Base-by-base conservation (phyloP, 208 protist genomes). In the Porcisia deanei region DNA sequence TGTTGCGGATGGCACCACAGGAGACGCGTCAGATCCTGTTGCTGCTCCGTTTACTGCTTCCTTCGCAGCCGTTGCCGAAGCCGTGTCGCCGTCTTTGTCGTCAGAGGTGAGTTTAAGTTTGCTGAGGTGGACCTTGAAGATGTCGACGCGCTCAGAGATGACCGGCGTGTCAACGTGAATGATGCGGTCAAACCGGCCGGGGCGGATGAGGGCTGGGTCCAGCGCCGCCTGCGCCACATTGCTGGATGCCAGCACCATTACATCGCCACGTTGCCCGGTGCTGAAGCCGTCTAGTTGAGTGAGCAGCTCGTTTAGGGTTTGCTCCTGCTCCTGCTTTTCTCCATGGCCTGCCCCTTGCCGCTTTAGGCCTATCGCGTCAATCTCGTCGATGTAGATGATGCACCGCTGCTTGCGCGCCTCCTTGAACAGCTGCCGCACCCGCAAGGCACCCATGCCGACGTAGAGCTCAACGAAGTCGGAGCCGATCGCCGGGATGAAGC, bases 301-400 rank as follows among this genome's bases (percentile, higher is more conserved):
- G 5, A 99, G 88, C n/a, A 99, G 86, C 84, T 99, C 97, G 84
- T 99, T 99, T 16, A 99, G 88, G 20, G 98, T 99, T 60, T 99
- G 98, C 84, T 99, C 98, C 66, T 98, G 92, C 83, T 99, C 98
- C 73, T 98, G 97, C 58, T 91, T 95, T 73, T 97, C 96, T 14
- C 91, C 91, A 59, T 88, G 77, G 12, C 85, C 83, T 6, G 76
- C 77, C 12, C 93, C 93, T 55, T 87, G 79, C 12, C 94, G 83
- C 78, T 89, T 91, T 37, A 92, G 74, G 22, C 98, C 98, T 63
- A 99, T 95, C 4, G 99, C 98, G 79, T 99, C 98, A 69, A 99
- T 99, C 79, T 99, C 99, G 86, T 99, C 98, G 73, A 99, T 99
- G 85, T 98, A 99, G 41, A 99, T 85, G 76, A 99, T 98, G 80